Base-by-base conservation (phyloP, 495 filamentous ascomycete species). In the Monascus purpureus region DNA sequence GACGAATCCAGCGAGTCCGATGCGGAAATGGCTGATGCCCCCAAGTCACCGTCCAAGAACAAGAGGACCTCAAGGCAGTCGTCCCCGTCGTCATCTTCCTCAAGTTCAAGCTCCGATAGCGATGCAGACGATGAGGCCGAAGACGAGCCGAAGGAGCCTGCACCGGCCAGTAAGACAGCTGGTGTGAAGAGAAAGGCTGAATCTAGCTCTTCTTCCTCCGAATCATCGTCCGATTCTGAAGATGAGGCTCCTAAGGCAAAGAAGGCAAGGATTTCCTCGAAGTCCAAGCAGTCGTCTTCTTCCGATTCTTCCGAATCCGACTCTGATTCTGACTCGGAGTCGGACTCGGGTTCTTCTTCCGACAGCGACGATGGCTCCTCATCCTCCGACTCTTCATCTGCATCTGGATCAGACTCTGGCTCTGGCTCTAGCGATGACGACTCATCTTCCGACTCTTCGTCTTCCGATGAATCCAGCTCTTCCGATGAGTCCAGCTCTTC, bases 151-250 rank as follows among this genome's bases (percentile, higher is more conserved):
- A 12, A 7, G 20, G 23, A 16, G 5, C 11, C 33, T 40, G 41
- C 57, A 25, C 42, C 58, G 16, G 40, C 51, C 16, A 36, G 52
- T 19, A 62, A 67, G 36, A 25, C 60, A 2, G 31, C 54, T 8
- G 49, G 61, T 17, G 46, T 55, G 24, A 82, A 83, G 59, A 74
- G 78, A 39, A 82, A 83, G 58, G 74, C 73, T 14, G 59, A 60
- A 23, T 68, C 70, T 2, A 58, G 51, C 51, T 66, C 55, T 24
- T 68, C 55, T 25, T 67, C 67, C 4, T 70, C 68, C 5, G 51
- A 47, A 11, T 43, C 43, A 0, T 36, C 35, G 6, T 31, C 29
- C 5, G 29, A 31, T 6, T 31, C 29, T 22, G 7, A n/a, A 5
- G 9, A 9, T 9, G 20, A 22, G 5, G 20, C 20, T 9, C 20